Evolutionary conservation across 1,284 basidiomycete species (phyloP).

Genomic region (Irpex rosettiformis): DNA sequence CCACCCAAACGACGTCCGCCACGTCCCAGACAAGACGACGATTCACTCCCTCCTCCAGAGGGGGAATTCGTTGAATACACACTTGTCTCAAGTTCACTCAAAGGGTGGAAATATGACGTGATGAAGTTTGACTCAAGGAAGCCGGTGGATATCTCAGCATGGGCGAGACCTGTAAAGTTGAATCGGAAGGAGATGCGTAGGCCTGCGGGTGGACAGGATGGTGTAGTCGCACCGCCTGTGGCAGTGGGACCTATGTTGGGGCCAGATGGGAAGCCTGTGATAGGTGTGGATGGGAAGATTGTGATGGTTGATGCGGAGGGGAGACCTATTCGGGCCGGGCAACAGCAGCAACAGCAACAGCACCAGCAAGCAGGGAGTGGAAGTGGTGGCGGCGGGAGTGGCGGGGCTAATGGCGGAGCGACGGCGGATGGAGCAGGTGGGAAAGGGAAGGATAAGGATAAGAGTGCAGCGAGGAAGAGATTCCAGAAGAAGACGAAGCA

Average conservation of each 20-base stretch:
- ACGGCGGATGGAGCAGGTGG: constrained; percentile 25
- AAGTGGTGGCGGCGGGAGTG: constrained; percentile 1
- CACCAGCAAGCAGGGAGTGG: neutral
- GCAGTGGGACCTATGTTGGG: constrained; percentile 70
- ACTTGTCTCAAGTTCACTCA: constrained; percentile 70
- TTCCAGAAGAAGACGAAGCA: constrained; percentile 86
- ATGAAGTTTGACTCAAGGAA: constrained; percentile 80
- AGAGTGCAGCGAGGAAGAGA: constrained; percentile 55
- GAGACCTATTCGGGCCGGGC: constrained; percentile 52
- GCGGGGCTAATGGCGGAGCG: constrained; percentile 18
- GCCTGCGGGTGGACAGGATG: constrained; percentile 39
- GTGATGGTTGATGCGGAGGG: constrained; percentile 82
- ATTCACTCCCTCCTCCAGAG: constrained; percentile 48
- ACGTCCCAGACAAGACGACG: constrained; percentile 20
- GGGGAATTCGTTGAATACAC: constrained; percentile 66
- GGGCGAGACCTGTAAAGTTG: constrained; percentile 73
- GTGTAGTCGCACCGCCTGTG: constrained; percentile 34
- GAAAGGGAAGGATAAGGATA: constrained; percentile 40
- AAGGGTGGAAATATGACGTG: constrained; percentile 83
- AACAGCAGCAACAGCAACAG: constrained; percentile 13
- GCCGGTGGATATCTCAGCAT: constrained; percentile 57
- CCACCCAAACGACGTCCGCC: constrained; percentile 15
- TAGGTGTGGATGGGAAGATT: constrained; percentile 66
- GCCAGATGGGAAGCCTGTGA: constrained; percentile 73
- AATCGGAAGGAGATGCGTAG: constrained; percentile 78